These are phyloP conservation scores for Periconia sp. DNA, from an alignment of 2,329 filamentous ascomycete species.

Conservation along the genomic window DNA sequence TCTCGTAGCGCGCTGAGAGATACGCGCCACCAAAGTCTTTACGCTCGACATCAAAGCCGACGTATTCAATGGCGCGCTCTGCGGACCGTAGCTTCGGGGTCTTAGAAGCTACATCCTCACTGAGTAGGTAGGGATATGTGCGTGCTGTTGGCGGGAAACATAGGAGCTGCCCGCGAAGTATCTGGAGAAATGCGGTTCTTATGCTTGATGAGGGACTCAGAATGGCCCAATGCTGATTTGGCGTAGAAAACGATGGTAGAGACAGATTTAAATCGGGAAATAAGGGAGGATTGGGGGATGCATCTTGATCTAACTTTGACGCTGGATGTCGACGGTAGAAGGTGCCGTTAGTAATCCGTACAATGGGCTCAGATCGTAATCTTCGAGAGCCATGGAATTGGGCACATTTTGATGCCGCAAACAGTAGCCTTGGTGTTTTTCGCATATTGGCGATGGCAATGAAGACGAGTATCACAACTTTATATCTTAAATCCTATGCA, in stretches of 20 bases:
- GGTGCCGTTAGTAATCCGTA: constrained; percentile 66
- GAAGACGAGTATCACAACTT: too few relatives aligned
- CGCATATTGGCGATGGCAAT: constrained; percentile 33
- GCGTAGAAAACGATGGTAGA: constrained; percentile 63
- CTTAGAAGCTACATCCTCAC: constrained; percentile 61
- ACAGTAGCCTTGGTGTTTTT: constrained; percentile 34
- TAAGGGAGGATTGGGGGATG: constrained; percentile 69
- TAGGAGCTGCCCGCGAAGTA: constrained; percentile 77
- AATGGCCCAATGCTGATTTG: constrained; percentile 76
- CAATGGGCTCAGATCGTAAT: constrained; percentile 31
- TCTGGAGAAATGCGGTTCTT: constrained; percentile 81
- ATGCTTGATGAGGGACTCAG: constrained; percentile 79
- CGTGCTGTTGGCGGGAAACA: constrained; percentile 77
- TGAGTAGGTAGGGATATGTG: constrained; percentile 78
- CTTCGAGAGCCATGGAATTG: constrained; percentile 20
- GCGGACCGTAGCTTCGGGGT: constrained; percentile 63
- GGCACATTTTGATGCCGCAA: constrained; percentile 33
- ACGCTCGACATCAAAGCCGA: constrained; percentile 83
- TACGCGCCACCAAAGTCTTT: constrained; percentile 70
- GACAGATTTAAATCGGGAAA: constrained; percentile 75
- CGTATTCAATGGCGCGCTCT: constrained; percentile 78
- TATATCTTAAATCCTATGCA: constrained; percentile 13
- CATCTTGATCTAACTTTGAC: constrained; percentile 33
- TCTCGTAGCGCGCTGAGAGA: constrained; percentile 89
- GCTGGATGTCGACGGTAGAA: constrained; percentile 79